Evolutionary conservation across 1,284 basidiomycete species (phyloP), one percentile per base, ranked within the genome.

Genomic region (Meripilus lineatus): DNA sequence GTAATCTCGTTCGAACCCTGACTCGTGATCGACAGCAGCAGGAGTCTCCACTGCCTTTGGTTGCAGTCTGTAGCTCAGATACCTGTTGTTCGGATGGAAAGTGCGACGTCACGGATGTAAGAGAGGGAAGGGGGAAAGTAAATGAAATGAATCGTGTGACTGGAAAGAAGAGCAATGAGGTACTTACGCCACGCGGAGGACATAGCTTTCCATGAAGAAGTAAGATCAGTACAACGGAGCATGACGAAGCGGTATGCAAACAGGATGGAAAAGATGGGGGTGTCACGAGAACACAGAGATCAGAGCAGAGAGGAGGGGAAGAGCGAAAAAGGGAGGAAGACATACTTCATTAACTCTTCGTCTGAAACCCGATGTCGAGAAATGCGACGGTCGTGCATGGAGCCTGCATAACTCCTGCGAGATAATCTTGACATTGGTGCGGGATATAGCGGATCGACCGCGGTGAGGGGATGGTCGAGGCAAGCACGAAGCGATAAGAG

Each of bases 291-390:
- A n/a, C n/a, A n/a, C n/a, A n/a, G n/a, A n/a, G n/a, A n/a, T n/a
- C n/a, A n/a, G n/a, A n/a, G n/a, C n/a, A n/a, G n/a, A n/a, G n/a
- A n/a, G n/a, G n/a, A n/a, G n/a, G n/a, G n/a, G n/a, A n/a, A n/a
- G n/a, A n/a, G n/a, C 5, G 46, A 10, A 34, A 3, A 46, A 32
- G 39, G 22, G 20, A 48, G 42, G 15, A 26, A 5, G 38, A 73
- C 79, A 46, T 59, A 91, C 88, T 86, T 79, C 69, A 88, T 89
- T 55, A 91, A 68, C 58, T 89, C 85, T 46, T 89, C 84, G 56
- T 91, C 88, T 23, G 81, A 77, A 39, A 90, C 79, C 51, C 81
- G 73, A 66, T 84, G 77, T 59, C 82, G 84, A 48, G 84, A 84
- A 48, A 82, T 53, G 48, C 84, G 77, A 64, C 76, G 77, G 59